Evolutionary conservation across 148 eudicot species (phyloP).

Genomic region (Beta vulgaris): DNA sequence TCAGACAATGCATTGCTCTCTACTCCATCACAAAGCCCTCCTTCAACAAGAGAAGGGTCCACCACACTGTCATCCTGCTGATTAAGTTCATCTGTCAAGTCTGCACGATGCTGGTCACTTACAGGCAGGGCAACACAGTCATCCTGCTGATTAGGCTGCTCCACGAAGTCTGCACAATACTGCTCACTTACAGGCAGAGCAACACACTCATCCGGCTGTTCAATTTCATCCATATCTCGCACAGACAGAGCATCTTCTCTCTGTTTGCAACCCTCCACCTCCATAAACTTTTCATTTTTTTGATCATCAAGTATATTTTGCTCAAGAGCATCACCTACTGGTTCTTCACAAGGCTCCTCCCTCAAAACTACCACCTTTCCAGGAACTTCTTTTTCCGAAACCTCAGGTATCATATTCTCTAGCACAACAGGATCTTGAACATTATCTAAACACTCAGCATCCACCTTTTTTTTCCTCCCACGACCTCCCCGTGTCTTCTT

Average conservation of each 20-base stretch:
- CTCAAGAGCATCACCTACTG: not conserved
- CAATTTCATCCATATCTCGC: not conserved
- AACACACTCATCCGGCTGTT: not conserved
- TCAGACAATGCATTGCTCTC: constrained; percentile 8
- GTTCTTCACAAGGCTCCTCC: constrained; percentile 6
- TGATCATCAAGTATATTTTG: constrained; percentile 11
- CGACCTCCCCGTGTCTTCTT: constrained; percentile 28
- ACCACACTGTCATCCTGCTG: not conserved
- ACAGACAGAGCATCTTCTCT: not conserved
- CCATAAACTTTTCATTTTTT: not conserved
- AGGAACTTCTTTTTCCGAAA: not conserved
- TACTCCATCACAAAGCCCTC: not conserved
- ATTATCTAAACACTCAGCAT: constrained; percentile 13
- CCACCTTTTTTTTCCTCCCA: constrained; percentile 34
- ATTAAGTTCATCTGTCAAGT: not conserved
- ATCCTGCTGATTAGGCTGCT: not conserved
- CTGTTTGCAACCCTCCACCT: not conserved
- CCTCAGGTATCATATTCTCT: constrained; percentile 9
- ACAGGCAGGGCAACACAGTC: not conserved
- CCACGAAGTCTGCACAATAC: not conserved
- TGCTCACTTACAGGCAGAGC: not conserved
- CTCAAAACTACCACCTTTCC: not conserved
- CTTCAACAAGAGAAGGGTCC: constrained; percentile 1
- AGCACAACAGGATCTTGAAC: constrained; percentile 11
- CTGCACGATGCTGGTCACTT: constrained; percentile 4